A percentile compares a stretch with the other conserved stretches of the same genome.
Conservation (phyloP, 495 filamentous ascomycete genomes). For the Daldinia loculata region DNA sequence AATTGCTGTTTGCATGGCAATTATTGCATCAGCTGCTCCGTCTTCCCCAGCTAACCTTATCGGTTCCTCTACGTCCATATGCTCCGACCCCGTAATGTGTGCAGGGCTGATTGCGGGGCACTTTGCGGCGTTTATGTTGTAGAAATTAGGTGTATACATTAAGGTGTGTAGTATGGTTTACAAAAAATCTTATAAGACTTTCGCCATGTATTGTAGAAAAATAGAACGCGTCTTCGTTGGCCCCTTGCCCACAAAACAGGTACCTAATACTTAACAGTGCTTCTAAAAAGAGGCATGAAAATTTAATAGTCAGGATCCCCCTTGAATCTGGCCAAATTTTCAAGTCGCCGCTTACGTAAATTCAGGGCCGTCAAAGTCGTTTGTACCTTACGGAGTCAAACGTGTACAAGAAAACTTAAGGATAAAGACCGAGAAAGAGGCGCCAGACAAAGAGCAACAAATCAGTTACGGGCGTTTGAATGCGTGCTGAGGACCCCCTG, state of each 20-base stretch:
- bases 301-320: constrained; percentile 4
- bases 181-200: constrained; percentile 18
- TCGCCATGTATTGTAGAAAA: not conserved
- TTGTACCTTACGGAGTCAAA: not conserved
- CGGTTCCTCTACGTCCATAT: not conserved
- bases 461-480: constrained; percentile 26
- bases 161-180: not conserved
- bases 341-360: constrained; percentile 35
- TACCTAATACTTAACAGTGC: not conserved
- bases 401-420: constrained; percentile 1
- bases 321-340: constrained; percentile 1
- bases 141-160: no score
- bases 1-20: constrained; percentile 6
- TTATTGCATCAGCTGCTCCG: constrained; percentile 27
- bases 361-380: not conserved
- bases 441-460: constrained; percentile 17
- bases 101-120: constrained; percentile 25
- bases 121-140: not conserved
- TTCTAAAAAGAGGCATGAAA: constrained; percentile 5
- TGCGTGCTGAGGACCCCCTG: constrained; percentile 25
- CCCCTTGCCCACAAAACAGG: not conserved
- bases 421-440: not conserved
- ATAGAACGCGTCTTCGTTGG: not conserved
- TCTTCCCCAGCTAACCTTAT: constrained; percentile 15
- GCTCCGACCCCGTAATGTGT: not conserved